A percentile compares a stretch with the other conserved stretches of the same genome.
phyloP scores from a whole-genome alignment of 192 early-diverging fungal species.

The Powellomyces hirtus region DNA sequence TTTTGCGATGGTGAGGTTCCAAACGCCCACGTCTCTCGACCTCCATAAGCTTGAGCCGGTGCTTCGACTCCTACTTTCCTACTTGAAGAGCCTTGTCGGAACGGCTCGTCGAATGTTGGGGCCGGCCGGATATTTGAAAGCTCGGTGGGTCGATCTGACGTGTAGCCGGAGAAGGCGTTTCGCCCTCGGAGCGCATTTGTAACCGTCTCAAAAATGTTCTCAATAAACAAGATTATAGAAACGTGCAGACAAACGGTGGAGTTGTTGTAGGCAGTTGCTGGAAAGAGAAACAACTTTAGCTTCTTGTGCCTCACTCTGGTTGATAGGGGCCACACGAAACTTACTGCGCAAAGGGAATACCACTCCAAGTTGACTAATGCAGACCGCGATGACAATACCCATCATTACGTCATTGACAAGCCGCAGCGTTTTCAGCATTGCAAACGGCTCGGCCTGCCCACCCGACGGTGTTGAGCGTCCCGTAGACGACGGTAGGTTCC shows the following conservation, averaged over 20 bases:
- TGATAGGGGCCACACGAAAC: neutral
- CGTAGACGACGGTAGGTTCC: slow-evolving; percentile 7
- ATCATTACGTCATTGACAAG: slow-evolving; percentile 25
- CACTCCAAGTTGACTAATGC: neutral
- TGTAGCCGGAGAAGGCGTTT: slow-evolving; percentile 6
- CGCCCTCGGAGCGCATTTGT: slow-evolving; percentile 14
- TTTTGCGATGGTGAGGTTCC: no score
- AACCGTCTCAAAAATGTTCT: slow-evolving; percentile 26
- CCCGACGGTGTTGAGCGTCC: neutral
- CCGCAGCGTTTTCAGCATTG: slow-evolving; percentile 10
- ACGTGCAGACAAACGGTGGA: slow-evolving; percentile 19
- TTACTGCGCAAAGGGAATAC: slow-evolving; percentile 20
- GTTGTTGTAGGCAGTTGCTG: slow-evolving; percentile 14
- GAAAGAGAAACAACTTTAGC: neutral
- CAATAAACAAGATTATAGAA: slow-evolving; percentile 12
- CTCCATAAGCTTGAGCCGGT: neutral
- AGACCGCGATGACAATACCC: slow-evolving; percentile 1
- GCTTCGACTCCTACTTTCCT: neutral
- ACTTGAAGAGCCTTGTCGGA: neutral
- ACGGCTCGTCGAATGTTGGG: no score
- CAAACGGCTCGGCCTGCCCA: neutral
- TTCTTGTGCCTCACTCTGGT: neutral
- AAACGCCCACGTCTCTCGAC: neutral
- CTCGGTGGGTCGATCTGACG: neutral
- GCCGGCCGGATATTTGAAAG: neutral